Conservation (phyloP, 768 basidiomycete species). For the Tulasnella sp. region DNA sequence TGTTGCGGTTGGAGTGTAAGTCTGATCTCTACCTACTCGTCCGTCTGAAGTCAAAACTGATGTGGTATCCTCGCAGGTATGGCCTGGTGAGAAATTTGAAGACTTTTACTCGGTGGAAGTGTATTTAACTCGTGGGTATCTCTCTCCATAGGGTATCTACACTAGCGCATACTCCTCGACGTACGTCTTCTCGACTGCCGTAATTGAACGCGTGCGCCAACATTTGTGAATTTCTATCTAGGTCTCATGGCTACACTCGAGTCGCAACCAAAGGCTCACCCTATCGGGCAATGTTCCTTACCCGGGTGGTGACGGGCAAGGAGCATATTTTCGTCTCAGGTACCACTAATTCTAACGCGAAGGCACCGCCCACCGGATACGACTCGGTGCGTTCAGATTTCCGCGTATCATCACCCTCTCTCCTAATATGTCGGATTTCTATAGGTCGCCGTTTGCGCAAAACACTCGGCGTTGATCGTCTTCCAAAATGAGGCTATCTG, state of each 20-base stretch:
- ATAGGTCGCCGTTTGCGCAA: conserved; percentile 40
- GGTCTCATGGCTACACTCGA: conserved; percentile 6
- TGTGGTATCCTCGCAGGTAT: neutral
- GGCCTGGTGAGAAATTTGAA: neutral
- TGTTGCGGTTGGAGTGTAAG: conserved; percentile 5
- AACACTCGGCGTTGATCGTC: conserved; percentile 64
- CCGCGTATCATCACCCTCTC: no score
- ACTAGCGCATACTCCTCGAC: conserved; percentile 7
- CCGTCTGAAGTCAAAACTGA: neutral
- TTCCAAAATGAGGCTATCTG: conserved; percentile 64
- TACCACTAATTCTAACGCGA: conserved; percentile 39
- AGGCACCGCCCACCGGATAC: conserved; percentile 22
- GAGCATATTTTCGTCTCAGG: conserved; percentile 29
- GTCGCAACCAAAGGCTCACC: conserved; percentile 3
- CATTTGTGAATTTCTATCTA: conserved; percentile 15
- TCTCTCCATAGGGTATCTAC: conserved; percentile 28
- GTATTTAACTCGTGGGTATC: conserved; percentile 35
- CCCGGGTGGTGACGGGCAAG: neutral
- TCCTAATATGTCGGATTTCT: neutral
- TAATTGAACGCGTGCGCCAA: neutral
- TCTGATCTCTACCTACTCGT: neutral
- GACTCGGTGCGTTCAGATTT: neutral
- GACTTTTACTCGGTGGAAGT: neutral
- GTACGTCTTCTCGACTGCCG: neutral
- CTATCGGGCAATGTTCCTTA: conserved; percentile 9